A percentile compares a stretch with the other conserved stretches of the same genome.
phyloP scores from a whole-genome alignment of 2,329 filamentous ascomycete species.

The Verticillium tricorpus region DNA sequence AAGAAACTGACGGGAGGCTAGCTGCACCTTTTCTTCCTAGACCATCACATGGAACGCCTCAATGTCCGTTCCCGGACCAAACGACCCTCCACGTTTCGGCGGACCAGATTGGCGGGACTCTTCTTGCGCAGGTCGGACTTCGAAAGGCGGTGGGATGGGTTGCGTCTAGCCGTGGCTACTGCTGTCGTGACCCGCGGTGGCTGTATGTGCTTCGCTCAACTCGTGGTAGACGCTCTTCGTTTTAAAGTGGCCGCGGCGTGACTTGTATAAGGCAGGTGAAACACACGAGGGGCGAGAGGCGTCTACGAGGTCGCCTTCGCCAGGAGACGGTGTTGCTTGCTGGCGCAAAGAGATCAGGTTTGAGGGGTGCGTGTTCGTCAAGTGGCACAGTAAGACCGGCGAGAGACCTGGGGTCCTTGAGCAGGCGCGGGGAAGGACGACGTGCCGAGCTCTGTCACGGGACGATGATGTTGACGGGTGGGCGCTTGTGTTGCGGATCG shows the following conservation, averaged over 20 bases:
- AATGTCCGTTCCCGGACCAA: slow-evolving; percentile 25
- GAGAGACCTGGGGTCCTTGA: slow-evolving; percentile 9
- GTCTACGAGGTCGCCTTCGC: background rate
- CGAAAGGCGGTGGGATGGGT: slow-evolving; percentile 2
- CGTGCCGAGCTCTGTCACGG: slow-evolving; percentile 3
- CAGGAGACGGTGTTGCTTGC: background rate
- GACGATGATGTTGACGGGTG: slow-evolving; percentile 12
- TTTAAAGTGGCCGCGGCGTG: background rate
- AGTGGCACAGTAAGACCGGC: slow-evolving; percentile 7
- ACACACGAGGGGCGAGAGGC: slow-evolving; percentile 1
- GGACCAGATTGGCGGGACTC: slow-evolving; percentile 10
- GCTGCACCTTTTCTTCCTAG: slow-evolving; percentile 25
- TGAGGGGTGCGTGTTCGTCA: background rate
- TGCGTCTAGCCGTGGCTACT: slow-evolving; percentile 6
- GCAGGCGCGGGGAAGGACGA: slow-evolving; percentile 10
- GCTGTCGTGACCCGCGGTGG: slow-evolving; percentile 6
- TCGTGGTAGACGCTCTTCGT: background rate
- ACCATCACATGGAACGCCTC: slow-evolving; percentile 32
- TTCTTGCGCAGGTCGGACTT: slow-evolving; percentile 1
- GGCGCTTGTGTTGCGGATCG: slow-evolving; percentile 28
- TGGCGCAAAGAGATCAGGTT: background rate
- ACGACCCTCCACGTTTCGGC: slow-evolving; percentile 14
- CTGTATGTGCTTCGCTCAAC: slow-evolving; percentile 6
- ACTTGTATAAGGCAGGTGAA: slow-evolving; percentile 3
- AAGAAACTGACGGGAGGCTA: slow-evolving; percentile 19